phyloP scores from a whole-genome alignment of 768 basidiomycete genomes.

The Mycena crocata region DNA sequence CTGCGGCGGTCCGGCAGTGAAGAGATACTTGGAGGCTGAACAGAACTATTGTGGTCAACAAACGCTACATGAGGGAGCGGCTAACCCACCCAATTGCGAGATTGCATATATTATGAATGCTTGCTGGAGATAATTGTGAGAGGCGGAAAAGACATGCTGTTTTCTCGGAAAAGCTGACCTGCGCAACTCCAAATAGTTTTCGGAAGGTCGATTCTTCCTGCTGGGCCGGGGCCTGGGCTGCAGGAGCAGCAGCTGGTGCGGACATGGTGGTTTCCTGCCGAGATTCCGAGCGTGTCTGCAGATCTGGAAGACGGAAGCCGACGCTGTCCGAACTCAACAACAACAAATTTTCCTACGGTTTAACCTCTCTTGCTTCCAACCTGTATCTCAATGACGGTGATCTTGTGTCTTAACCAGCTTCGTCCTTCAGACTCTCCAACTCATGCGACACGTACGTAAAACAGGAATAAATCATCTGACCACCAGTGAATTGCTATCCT shows the following conservation, averaged over 20 bases:
- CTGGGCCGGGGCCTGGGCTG: slow-evolving; percentile 20
- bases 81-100: slow-evolving; percentile 58
- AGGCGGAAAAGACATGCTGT: background rate
- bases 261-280: slow-evolving; percentile 16
- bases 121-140: slow-evolving; percentile 61
- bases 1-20: slow-evolving; percentile 46
- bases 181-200: slow-evolving; percentile 26
- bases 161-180: slow-evolving; percentile 5
- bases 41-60: slow-evolving; percentile 13
- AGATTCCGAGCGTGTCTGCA: slow-evolving; percentile 8
- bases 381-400: too few relatives aligned
- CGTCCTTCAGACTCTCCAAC: too few relatives aligned
- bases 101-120: slow-evolving; percentile 72
- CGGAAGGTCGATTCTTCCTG: slow-evolving; percentile 27
- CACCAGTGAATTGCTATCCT: too few relatives aligned
- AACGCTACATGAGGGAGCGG: slow-evolving; percentile 14
- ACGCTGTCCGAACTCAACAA: background rate
- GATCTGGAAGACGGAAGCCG: slow-evolving; percentile 5
- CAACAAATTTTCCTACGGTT: too few relatives aligned
- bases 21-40: slow-evolving; percentile 58
- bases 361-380: too few relatives aligned
- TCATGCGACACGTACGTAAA: too few relatives aligned
- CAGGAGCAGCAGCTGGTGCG: slow-evolving; percentile 24
- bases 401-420: too few relatives aligned
- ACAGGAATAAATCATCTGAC: too few relatives aligned